Conservation (phyloP, 768 basidiomycete genomes). For the Tylopilus balloui region DNA sequence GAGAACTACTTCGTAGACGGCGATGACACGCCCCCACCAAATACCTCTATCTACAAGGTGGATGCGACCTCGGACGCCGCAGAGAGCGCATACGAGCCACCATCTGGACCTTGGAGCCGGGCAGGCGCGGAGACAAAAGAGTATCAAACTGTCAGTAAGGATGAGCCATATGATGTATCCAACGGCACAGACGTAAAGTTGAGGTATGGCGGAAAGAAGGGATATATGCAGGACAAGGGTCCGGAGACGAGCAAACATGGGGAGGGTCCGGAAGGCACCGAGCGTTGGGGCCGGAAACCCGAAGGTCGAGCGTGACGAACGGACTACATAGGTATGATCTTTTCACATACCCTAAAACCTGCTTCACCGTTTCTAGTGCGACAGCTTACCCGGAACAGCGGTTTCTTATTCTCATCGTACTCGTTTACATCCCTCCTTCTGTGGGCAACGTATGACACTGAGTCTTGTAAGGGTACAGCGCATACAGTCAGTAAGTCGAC, state of each 20-base stretch:
- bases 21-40: constrained; percentile 40
- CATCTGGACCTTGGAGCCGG: constrained; percentile 43
- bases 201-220: constrained; percentile 24
- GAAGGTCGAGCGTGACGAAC: constrained; percentile 19
- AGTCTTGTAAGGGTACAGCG: neutral
- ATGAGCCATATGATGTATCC: constrained; percentile 25
- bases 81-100: constrained; percentile 47
- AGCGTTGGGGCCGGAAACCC: constrained; percentile 35
- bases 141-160: constrained; percentile 22
- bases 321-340: neutral
- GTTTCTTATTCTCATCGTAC: neutral
- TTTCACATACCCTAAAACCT: neutral
- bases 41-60: constrained; percentile 42
- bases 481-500: too few species aligned
- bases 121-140: constrained; percentile 36
- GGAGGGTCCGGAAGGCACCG: constrained; percentile 38
- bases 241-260: constrained; percentile 30
- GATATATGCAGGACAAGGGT: constrained; percentile 22
- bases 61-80: constrained; percentile 41
- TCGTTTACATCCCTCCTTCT: neutral
- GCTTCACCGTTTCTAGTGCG: too few species aligned
- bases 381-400: neutral
- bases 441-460: neutral
- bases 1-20: constrained; percentile 48
- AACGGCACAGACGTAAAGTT: constrained; percentile 1